Base-by-base conservation (phyloP, 2,329 filamentous ascomycete species). In the Alternaria brassicae region DNA sequence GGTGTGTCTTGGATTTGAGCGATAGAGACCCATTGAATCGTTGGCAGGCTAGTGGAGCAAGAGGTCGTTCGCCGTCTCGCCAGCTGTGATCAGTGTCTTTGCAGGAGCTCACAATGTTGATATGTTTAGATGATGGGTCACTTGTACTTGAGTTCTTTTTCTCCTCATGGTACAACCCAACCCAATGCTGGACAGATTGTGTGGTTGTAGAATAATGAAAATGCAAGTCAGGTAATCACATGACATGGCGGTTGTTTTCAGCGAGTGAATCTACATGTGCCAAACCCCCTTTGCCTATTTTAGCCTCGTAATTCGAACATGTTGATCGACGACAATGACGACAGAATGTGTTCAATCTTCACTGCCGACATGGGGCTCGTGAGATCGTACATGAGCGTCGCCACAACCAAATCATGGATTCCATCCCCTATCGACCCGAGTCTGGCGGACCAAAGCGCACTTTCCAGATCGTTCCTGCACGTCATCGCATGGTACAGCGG, bases 71-170 rank as follows among this genome's bases (percentile, higher is more conserved):
- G 15, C 30, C 36, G 13, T n/a, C 17, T 47, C 2, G 10, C 32
- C 25, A 32, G 19, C 41, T 17, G 30, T 27, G 53, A 34, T 36
- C 25, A 37, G 28, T 40, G 25, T 27, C 32, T 49, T 55, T 47
- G 53, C 30, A 45, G 53, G 48, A 39, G 40, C 40, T 50, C 37
- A 49, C 45, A 40, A 65, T 62, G 62, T 65, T 57, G 64, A 67
- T 58, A 70, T 63, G 67, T 68, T 64, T 63, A 63, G 61, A 65
- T 59, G 63, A 65, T 53, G 62, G 57, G 58, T 58, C 55, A 58
- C 44, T 45, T 49, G 56, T 49, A 49, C 30, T 19, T 32, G 34
- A 42, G 36, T 21, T 21, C 48, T 56, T 47, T 50, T 59, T 48
- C 39, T 57, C 34, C 45, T 21, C 48, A 49, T 45, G 49, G 49